Conservation (phyloP, 352 stramenopile species). For the Phytophthora palmivora region DNA sequence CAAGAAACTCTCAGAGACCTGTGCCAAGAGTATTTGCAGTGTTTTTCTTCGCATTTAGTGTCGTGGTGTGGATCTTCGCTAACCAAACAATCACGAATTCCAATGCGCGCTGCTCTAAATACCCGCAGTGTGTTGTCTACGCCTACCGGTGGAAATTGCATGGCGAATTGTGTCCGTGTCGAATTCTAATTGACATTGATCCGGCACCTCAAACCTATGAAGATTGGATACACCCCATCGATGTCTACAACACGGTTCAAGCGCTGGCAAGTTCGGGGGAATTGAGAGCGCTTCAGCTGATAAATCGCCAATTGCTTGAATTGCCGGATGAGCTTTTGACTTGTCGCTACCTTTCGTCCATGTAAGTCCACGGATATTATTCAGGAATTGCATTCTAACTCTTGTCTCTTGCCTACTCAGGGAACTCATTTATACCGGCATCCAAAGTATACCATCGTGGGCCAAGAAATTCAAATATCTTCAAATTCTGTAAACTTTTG, state of each 20-base stretch:
- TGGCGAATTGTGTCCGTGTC: constrained; percentile 22
- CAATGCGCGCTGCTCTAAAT: constrained; percentile 6
- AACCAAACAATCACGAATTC: constrained; percentile 14
- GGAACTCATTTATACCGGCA: constrained; percentile 33
- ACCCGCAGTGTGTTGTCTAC: constrained; percentile 31
- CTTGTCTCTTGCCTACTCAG: neutral
- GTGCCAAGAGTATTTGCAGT: constrained; percentile 21
- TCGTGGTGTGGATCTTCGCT: constrained; percentile 17
- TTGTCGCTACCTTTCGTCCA: constrained; percentile 23
- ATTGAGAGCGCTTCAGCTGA: constrained; percentile 31
- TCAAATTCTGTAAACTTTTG: constrained; percentile 37
- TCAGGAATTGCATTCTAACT: too few relatives aligned
- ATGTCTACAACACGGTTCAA: constrained; percentile 19
- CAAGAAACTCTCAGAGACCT: constrained; percentile 4
- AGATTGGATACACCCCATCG: constrained; percentile 26
- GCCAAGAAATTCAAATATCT: constrained; percentile 33
- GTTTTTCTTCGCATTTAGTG: constrained; percentile 26
- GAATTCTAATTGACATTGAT: constrained; percentile 31
- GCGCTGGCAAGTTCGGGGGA: constrained; percentile 27
- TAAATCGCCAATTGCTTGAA: constrained; percentile 27
- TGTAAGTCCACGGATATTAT: too few relatives aligned
- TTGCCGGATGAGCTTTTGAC: constrained; percentile 29
- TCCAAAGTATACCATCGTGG: constrained; percentile 30
- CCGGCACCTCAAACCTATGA: constrained; percentile 22
- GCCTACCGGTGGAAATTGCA: constrained; percentile 18